Evolutionary conservation across 768 basidiomycete genomes (phyloP).

Genomic region (Exsudoporus frostii): DNA sequence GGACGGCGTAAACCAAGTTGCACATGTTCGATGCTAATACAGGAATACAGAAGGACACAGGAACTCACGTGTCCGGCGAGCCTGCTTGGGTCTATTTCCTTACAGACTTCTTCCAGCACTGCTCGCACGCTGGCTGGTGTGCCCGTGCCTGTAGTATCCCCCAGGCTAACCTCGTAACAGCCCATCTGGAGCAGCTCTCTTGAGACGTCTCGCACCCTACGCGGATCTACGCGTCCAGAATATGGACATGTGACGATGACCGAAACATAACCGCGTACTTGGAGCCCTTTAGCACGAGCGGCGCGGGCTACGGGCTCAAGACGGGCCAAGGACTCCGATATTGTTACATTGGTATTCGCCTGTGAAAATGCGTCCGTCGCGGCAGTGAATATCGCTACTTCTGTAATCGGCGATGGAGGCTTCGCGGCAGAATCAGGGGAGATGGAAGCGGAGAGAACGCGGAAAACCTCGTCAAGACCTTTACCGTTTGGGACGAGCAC

Average conservation of each 20-base stretch:
- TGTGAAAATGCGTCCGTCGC: slow-evolving; percentile 83
- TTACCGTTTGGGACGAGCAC: slow-evolving; percentile 81
- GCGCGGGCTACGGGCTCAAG: slow-evolving; percentile 58
- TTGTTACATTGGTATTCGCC: slow-evolving; percentile 80
- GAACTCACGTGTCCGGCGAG: slow-evolving; percentile 60
- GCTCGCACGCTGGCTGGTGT: slow-evolving; percentile 63
- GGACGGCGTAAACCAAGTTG: neutral
- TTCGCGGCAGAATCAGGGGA: slow-evolving; percentile 27
- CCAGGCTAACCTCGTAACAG: slow-evolving; percentile 89
- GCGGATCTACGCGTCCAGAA: slow-evolving; percentile 69
- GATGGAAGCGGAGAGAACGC: slow-evolving; percentile 41
- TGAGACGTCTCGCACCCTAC: slow-evolving; percentile 64
- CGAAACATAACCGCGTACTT: slow-evolving; percentile 83
- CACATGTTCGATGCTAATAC: neutral
- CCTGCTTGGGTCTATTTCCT: slow-evolving; percentile 53
- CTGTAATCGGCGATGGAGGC: slow-evolving; percentile 59
- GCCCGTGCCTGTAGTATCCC: slow-evolving; percentile 89
- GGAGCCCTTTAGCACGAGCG: slow-evolving; percentile 60
- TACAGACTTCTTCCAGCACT: slow-evolving; percentile 70
- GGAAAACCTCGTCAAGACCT: slow-evolving; percentile 67
- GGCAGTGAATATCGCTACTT: slow-evolving; percentile 86
- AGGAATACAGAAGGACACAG: slow-evolving; percentile 27
- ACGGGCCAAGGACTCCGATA: slow-evolving; percentile 64
- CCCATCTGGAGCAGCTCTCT: slow-evolving; percentile 81
- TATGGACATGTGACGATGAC: slow-evolving; percentile 84